Percentiles rank a stretch among this genome's conserved stretches.
Evolutionary conservation across 441 rosid species (phyloP).

Genomic region (Cnidoscolus chayamansa): DNA sequence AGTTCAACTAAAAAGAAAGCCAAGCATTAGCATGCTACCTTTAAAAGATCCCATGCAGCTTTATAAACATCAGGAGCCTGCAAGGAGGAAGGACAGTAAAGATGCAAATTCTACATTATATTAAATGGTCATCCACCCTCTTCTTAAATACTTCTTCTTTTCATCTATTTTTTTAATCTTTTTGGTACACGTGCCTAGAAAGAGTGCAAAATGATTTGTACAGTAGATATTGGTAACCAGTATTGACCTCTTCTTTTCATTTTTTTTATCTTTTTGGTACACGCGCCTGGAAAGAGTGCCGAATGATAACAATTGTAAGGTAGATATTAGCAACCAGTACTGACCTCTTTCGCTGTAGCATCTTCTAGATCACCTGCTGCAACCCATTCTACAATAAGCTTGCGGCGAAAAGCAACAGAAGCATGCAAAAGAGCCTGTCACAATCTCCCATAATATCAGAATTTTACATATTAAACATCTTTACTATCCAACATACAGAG

Average conservation of each 20-base stretch:
- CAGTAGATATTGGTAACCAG: too few relatives aligned
- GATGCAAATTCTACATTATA: neutral
- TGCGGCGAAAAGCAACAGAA: slow-evolving; percentile 58
- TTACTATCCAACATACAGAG: neutral
- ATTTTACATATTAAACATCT: slow-evolving; percentile 10
- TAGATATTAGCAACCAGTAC: slow-evolving; percentile 4
- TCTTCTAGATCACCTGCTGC: slow-evolving; percentile 84
- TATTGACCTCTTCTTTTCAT: too few relatives aligned
- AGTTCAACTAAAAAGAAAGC: slow-evolving; percentile 5
- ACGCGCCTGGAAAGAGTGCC: neutral
- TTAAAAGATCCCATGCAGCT: slow-evolving; percentile 36
- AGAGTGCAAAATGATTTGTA: too few relatives aligned
- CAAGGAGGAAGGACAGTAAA: slow-evolving; percentile 16
- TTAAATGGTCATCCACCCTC: too few relatives aligned
- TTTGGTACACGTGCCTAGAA: neutral
- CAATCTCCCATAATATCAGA: slow-evolving; percentile 13
- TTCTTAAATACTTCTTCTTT: neutral
- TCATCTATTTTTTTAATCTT: too few relatives aligned
- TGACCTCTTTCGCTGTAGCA: slow-evolving; percentile 45
- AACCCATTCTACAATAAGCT: slow-evolving; percentile 70
- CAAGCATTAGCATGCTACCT: slow-evolving; percentile 27
- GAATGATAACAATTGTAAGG: neutral
- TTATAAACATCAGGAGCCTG: slow-evolving; percentile 32
- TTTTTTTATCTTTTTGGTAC: too few relatives aligned
- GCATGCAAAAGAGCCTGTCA: slow-evolving; percentile 83